Conservation (phyloP, 148 eudicot genomes). For the Salicornia ramosissima region DNA sequence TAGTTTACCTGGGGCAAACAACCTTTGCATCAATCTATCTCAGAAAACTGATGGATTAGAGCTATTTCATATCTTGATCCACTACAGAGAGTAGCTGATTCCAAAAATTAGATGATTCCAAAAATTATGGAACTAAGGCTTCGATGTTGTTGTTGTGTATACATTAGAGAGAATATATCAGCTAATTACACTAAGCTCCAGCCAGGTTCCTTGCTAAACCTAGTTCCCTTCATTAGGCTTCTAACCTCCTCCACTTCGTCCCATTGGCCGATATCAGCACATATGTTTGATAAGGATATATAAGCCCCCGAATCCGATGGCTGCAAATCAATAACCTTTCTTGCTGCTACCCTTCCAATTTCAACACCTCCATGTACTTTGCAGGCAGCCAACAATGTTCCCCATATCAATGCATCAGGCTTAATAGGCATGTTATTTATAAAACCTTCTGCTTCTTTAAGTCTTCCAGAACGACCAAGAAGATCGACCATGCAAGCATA, state of each 20-base stretch:
- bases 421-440: constrained; percentile 56
- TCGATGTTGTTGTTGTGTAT: too few relatives aligned
- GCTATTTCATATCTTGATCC: too few relatives aligned
- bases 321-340: constrained; percentile 53
- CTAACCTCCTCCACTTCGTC: constrained; percentile 60
- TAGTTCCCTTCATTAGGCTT: constrained; percentile 46
- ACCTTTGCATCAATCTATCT: not conserved
- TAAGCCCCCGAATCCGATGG: constrained; percentile 60
- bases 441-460: constrained; percentile 67
- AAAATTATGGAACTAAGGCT: too few relatives aligned
- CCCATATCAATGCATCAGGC: constrained; percentile 69
- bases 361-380: constrained; percentile 74
- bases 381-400: constrained; percentile 72
- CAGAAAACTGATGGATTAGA: not conserved
- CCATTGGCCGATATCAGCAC: constrained; percentile 78
- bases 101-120: too few relatives aligned
- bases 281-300: constrained; percentile 62
- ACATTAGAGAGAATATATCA: too few relatives aligned
- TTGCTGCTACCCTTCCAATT: constrained; percentile 60
- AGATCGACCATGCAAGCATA: constrained; percentile 89
- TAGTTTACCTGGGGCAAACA: not conserved
- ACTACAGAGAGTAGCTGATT: too few relatives aligned
- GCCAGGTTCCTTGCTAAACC: constrained; percentile 66
- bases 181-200: constrained; percentile 57
- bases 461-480: constrained; percentile 78